A percentile compares a stretch with the other conserved stretches of the same genome.
These are phyloP conservation scores for Botrytis cinerea DNA, from an alignment of 2,329 filamentous ascomycete species.

Conservation along the genomic window DNA sequence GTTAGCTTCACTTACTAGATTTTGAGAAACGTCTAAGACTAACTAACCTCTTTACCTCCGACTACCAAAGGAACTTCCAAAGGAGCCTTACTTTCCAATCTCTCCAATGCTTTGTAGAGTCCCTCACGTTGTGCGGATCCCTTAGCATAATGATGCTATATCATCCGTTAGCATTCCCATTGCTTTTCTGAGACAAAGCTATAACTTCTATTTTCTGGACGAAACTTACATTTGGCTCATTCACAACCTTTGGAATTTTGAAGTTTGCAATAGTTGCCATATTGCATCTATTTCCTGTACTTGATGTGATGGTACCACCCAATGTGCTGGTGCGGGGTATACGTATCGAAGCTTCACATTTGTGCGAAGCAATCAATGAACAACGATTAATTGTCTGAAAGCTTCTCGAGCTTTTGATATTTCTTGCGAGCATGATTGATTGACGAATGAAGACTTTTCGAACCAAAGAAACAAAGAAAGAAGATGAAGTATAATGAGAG, in stretches of 20 bases:
- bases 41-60: slow-evolving; percentile 73
- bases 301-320: background rate
- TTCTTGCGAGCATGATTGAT: slow-evolving; percentile 20
- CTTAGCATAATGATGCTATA: slow-evolving; percentile 86
- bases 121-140: slow-evolving; percentile 77
- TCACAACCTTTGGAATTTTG: slow-evolving; percentile 81
- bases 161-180: slow-evolving; percentile 24
- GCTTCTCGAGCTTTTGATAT: slow-evolving; percentile 34
- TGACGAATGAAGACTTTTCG: background rate
- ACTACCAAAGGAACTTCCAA: slow-evolving; percentile 81
- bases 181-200: background rate
- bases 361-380: slow-evolving; percentile 26
- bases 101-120: slow-evolving; percentile 72
- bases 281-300: slow-evolving; percentile 25
- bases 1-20: slow-evolving; percentile 1
- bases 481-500: background rate
- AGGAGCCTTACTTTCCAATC: slow-evolving; percentile 67
- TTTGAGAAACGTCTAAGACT: slow-evolving; percentile 32
- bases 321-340: slow-evolving; percentile 32
- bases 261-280: slow-evolving; percentile 66
- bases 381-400: slow-evolving; percentile 32
- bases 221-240: slow-evolving; percentile 88
- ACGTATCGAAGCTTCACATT: slow-evolving; percentile 28
- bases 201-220: background rate
- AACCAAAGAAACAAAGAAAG: slow-evolving; percentile 16